Base-by-base conservation (phyloP, 805 yeast species). In the Cyberlindnera veronae region DNA sequence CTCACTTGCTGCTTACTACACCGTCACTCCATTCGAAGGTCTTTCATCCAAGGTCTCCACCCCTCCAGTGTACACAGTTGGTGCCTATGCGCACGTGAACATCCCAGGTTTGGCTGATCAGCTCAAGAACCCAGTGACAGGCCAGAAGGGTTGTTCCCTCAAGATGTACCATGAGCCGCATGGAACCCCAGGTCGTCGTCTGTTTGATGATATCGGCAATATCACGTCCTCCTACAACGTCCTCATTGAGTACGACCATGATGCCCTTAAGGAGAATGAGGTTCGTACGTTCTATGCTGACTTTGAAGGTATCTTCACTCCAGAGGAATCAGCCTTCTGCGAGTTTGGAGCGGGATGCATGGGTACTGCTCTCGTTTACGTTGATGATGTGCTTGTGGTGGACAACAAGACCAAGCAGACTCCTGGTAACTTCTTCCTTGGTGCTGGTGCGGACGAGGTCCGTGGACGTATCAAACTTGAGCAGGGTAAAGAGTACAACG, bases 381-480 rank as follows among this genome's bases (percentile, higher is more conserved):
- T 38, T 14, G 14, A 32, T n/a, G 32, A 29, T 21, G 50, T 69
- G 50, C 60, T 77, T 38, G 61, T 80, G 18, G 72, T 77, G 36
- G 82, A 79, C 55, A 77, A 78, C 59, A 69, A 67, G 48, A 71
- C 77, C 30, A 55, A 66, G 17, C 84, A 79, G 61, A 60, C 46
- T 3, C 52, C 50, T 17, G 84, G 82, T 10, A 58, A 61, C 23
- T 63, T 71, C 3, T 78, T 76, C 61, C 74, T 74, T 55, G 75
- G 74, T 6, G 50, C 62, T 53, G 84, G 83, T 32, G 71, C 84
- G n/a, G 52, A 67, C 24, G 83, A 78, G 57, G 77, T 62, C 44
- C 58, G 48, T 6, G 69, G 69, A 5, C 46, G 55, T 6, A 48
- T 69, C 19, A 26, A 48, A 1, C 60, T 76, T 37, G 64, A 61